phyloP scores from a whole-genome alignment of 1,284 basidiomycete species.

The Ganoderma sp. region DNA sequence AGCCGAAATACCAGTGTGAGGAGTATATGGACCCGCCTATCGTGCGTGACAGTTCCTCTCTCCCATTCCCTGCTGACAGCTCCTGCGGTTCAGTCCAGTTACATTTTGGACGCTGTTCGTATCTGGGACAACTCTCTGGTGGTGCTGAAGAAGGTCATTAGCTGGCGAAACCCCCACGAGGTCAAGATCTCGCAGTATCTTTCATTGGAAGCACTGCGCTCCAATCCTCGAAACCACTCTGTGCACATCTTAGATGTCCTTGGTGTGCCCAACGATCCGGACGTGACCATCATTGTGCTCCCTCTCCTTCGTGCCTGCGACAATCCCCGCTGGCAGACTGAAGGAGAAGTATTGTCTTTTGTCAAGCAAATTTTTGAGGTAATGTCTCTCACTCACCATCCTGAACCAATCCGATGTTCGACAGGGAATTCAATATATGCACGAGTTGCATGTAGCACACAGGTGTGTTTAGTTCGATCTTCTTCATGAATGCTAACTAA shows the following conservation, averaged over 20 bases:
- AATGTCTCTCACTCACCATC: background rate
- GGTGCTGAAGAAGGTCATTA: constrained; percentile 14
- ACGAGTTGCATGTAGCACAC: constrained; percentile 31
- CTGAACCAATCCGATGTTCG: background rate
- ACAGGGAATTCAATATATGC: constrained; percentile 35
- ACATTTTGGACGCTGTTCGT: constrained; percentile 24
- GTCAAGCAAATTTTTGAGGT: constrained; percentile 35
- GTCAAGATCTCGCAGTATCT: constrained; percentile 24
- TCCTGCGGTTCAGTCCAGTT: background rate
- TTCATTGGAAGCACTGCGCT: constrained; percentile 17
- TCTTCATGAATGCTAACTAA: constrained; percentile 33
- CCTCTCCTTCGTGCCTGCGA: constrained; percentile 32
- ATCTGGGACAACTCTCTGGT: constrained; percentile 22
- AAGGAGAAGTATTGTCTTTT: constrained; percentile 33
- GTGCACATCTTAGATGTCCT: constrained; percentile 38
- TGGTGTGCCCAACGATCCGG: constrained; percentile 1
- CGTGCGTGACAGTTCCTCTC: constrained; percentile 3
- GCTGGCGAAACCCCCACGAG: constrained; percentile 17
- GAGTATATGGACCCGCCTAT: constrained; percentile 9
- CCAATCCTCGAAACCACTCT: constrained; percentile 38
- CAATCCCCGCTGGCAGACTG: constrained; percentile 27
- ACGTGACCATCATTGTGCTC: constrained; percentile 31
- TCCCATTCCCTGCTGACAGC: background rate
- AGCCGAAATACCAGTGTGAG: background rate
- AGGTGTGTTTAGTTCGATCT: constrained; percentile 17